Evolutionary conservation across 495 filamentous ascomycete species (phyloP).

Genomic region (Neohortaea acidophila): DNA sequence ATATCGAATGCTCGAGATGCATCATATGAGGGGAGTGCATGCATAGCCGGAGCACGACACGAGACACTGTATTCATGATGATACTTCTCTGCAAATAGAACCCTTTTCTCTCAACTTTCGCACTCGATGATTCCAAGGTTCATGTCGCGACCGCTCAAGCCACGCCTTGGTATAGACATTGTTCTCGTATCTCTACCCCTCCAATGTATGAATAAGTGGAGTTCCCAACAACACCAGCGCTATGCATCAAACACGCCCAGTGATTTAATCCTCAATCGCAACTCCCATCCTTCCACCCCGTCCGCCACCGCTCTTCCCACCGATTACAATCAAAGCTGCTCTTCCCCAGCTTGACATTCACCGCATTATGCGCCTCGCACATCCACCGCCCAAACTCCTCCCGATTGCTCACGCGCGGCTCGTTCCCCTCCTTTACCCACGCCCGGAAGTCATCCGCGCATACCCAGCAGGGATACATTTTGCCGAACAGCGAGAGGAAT

Average conservation of each 20-base stretch:
- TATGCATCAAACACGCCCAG: neutral
- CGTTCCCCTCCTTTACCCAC: conserved; percentile 63
- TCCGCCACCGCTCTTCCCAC: conserved; percentile 92
- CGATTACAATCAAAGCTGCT: conserved; percentile 73
- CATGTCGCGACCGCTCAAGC: too few species aligned
- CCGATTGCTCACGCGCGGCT: conserved; percentile 49
- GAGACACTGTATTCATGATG: too few species aligned
- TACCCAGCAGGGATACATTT: conserved; percentile 84
- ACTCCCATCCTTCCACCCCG: conserved; percentile 77
- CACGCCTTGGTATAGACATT: too few species aligned
- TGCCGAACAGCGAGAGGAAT: conserved; percentile 69
- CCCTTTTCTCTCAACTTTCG: too few species aligned
- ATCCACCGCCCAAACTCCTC: conserved; percentile 82
- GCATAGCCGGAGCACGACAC: too few species aligned
- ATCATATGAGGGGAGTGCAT: too few species aligned
- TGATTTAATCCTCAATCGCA: conserved; percentile 24
- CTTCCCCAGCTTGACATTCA: conserved; percentile 90
- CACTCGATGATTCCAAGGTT: too few species aligned
- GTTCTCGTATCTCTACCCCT: too few species aligned
- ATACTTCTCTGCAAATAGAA: too few species aligned
- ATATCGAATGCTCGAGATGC: too few species aligned
- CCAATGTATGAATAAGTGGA: neutral
- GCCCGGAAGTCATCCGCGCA: conserved; percentile 82
- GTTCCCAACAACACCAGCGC: conserved; percentile 2
- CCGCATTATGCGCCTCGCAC: conserved; percentile 95